phyloP scores from a whole-genome alignment of 129 eudicot species.

The Mikania micrantha region DNA sequence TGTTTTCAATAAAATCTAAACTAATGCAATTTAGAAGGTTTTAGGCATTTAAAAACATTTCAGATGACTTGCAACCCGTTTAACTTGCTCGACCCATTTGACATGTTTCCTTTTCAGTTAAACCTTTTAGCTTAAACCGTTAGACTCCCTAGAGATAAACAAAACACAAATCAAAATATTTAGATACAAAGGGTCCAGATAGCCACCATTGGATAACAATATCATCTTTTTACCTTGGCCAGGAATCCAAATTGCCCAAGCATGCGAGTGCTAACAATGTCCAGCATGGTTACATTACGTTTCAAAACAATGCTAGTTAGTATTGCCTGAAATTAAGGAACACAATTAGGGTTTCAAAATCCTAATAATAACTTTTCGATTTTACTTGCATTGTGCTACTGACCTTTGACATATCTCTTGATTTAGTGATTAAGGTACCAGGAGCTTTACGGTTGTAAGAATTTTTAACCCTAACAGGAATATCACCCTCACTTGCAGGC shows the following conservation, averaged over 20 bases:
- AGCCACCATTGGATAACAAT: not conserved
- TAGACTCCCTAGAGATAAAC: not conserved
- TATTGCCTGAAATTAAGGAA: conserved; percentile 47
- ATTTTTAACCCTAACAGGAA: conserved; percentile 96
- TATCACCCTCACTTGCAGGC: conserved; percentile 94
- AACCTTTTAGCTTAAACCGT: not conserved
- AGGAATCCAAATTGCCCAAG: conserved; percentile 95
- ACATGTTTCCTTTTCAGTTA: not conserved
- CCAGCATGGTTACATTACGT: conserved; percentile 88
- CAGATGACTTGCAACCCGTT: not conserved
- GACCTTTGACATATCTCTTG: conserved; percentile 90
- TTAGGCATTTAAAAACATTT: not conserved
- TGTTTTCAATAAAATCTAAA: too few species aligned
- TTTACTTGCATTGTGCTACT: not conserved
- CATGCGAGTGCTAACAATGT: conserved; percentile 90
- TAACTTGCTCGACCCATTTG: not conserved
- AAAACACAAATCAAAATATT: not conserved
- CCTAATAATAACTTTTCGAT: not conserved
- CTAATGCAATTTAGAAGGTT: not conserved
- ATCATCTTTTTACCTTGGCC: conserved; percentile 52
- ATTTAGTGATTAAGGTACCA: conserved; percentile 79
- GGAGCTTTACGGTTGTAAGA: conserved; percentile 96
- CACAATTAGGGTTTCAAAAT: not conserved
- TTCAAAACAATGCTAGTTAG: conserved; percentile 90
- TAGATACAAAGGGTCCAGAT: not conserved